Evolutionary conservation across 2,329 filamentous ascomycete species (phyloP), one percentile per base, ranked within the genome.

Genomic region (Aspergillus japonicus): DNA sequence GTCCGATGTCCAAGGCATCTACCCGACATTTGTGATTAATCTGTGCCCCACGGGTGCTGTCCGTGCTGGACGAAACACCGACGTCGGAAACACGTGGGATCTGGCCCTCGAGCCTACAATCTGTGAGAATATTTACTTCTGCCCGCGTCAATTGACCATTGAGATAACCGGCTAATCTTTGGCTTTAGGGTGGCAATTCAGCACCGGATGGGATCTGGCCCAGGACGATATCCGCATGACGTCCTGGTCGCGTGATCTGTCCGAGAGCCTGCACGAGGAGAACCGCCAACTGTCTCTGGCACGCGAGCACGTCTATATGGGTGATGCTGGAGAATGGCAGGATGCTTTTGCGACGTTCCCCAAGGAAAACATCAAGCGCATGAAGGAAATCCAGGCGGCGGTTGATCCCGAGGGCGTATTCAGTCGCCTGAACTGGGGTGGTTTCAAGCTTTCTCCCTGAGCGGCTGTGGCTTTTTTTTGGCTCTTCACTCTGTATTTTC

Each of bases 61-160:
- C 1, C 66, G 66, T 0, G 69, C 77, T 0, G 74, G 68, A 5
- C 65, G 70, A 33, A 73, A 61, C 21, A 79, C 78, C 31, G 72
- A 74, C 0, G 57, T 78, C 44, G 77, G 77, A 1, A 79, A 79
- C 54, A 67, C 73, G 0, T 79, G 75, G 72, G 75, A 73, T 19
- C 65, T 77, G 1, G 68, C 67, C n/a, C 57, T 66, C 2, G 59
- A 75, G 55, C 65, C 72, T 19, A 57, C 61, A 3, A 74, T 77
- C 7, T 63, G 74, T 77, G 65, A 59, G 73, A 23, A 23, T 64
- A 8, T 24, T 2, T 26, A 7, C 14, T 47, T 16, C 19, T 26
- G 16, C 26, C 26, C 1, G 12, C 47, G 11, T 24, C 23, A 8
- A 19, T 39, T 16, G 42, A 47, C n/a, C 26, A 39, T 16, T 14